Evolutionary conservation across 2,329 filamentous ascomycete species (phyloP), one percentile per base, ranked within the genome.

Genomic region (Fusarium keratoplasticum): DNA sequence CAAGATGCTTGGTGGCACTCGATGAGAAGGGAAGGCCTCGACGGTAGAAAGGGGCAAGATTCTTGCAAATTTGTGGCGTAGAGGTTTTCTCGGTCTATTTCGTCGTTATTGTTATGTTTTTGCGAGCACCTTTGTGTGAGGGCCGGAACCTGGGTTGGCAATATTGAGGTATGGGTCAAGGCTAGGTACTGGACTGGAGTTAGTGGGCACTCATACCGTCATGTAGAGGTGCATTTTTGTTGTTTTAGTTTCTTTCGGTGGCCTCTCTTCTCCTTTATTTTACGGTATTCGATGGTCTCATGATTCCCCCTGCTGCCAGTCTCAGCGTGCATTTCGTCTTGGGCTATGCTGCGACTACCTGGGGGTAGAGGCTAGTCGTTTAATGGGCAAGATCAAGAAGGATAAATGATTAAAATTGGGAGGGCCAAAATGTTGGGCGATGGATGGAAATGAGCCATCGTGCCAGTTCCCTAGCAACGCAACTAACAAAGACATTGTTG

Each of bases 151-250:
- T 59, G 64, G 69, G 61, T 70, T 70, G 71, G 67, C 69, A 76
- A 66, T 70, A 67, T 52, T 76, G 62, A 66, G 67, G 70, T 69
- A 71, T 62, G 67, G 76, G 64, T 67, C 69, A 62, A 27, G 61
- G 60, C 55, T 72, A 54, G 74, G 70, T 69, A 69, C 52, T 65
- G 76, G 73, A 71, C 50, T 64, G 76, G 76, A 78, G 76, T 78
- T 78, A 31, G 63, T 69, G 76, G 76, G 64, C 73, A 71, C 60
- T 78, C 69, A 70, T 69, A 75, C 70, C 66, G 76, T 76, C 59
- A 72, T 78, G 76, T 78, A 78, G 76, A 77, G 71, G 72, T 63
- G 64, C 69, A n/a, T 69, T 72, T 68, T 50, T 72, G 64, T 72
- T 40, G 64, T 68, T 33, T 61, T 60, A 55, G 58, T 35, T 66